These are phyloP conservation scores for Meyerozyma elateridarum DNA, from an alignment of 1,139 yeast species.

Conservation along the genomic window DNA sequence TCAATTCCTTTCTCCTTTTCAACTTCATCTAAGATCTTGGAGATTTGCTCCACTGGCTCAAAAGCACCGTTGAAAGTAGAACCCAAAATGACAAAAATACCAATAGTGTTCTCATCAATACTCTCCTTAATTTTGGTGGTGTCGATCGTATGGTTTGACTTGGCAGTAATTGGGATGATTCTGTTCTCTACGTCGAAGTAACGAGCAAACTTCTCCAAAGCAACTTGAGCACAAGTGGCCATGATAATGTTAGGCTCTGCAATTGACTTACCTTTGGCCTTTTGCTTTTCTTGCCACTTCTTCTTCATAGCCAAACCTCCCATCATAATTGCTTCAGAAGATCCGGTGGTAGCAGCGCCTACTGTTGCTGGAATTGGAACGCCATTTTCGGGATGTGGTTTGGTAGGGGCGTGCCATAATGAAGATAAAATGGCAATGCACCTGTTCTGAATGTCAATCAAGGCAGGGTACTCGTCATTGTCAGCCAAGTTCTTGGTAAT, in stretches of 20 bases:
- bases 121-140: conserved; percentile 51
- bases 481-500: conserved; percentile 86
- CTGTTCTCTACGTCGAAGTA: conserved; percentile 90
- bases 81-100: conserved; percentile 83
- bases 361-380: conserved; percentile 41
- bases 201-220: conserved; percentile 88
- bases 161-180: conserved; percentile 58
- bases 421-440: conserved; percentile 76
- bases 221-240: conserved; percentile 96
- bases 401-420: conserved; percentile 73
- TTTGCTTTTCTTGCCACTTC: conserved; percentile 70
- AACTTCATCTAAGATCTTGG: conserved; percentile 58
- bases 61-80: conserved; percentile 92
- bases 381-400: conserved; percentile 24
- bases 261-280: conserved; percentile 53
- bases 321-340: conserved; percentile 89
- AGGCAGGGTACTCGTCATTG: conserved; percentile 87
- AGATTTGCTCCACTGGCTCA: conserved; percentile 66
- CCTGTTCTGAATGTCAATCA: conserved; percentile 74
- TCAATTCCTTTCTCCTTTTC: conserved; percentile 64
- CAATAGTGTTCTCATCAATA: conserved; percentile 89
- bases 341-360: conserved; percentile 92
- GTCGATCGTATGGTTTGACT: conserved; percentile 64
- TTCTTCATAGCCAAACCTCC: conserved; percentile 93
- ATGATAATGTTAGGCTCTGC: conserved; percentile 79